Percentiles rank a stretch among this genome's conserved stretches.
These are phyloP conservation scores for Athelia sp. DNA, from an alignment of 1,284 basidiomycete species.

Conservation along the genomic window DNA sequence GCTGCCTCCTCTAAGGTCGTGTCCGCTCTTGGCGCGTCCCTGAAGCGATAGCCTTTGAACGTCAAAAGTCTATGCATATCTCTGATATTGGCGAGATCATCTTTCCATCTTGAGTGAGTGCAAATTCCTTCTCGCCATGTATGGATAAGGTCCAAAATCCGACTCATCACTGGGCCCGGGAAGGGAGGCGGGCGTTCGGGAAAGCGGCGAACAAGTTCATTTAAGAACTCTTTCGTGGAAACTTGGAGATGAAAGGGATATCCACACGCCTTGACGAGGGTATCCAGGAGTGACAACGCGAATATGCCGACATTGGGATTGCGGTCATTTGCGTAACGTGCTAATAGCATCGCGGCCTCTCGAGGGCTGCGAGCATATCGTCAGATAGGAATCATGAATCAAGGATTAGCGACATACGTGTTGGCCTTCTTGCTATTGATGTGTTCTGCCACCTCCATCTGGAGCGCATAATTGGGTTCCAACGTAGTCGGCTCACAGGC, in stretches of 20 bases:
- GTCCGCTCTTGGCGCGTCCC: slow-evolving; percentile 46
- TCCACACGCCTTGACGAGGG: slow-evolving; percentile 92
- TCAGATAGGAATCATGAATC: slow-evolving; percentile 1
- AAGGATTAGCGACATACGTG: slow-evolving; percentile 55
- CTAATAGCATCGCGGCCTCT: slow-evolving; percentile 83
- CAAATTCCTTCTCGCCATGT: slow-evolving; percentile 97
- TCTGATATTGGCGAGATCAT: slow-evolving; percentile 94
- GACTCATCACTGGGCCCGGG: slow-evolving; percentile 90
- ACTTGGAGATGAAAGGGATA: slow-evolving; percentile 98
- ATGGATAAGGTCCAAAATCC: slow-evolving; percentile 92
- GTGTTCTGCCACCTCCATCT: slow-evolving; percentile 91
- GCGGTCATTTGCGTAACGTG: slow-evolving; percentile 81
- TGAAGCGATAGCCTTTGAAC: slow-evolving; percentile 96
- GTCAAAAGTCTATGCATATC: slow-evolving; percentile 96
- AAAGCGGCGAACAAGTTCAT: slow-evolving; percentile 96
- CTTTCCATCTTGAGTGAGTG: slow-evolving; percentile 86
- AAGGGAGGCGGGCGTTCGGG: slow-evolving; percentile 96
- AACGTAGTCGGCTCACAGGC: slow-evolving; percentile 86
- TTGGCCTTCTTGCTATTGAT: slow-evolving; percentile 97
- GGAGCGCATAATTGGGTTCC: slow-evolving; percentile 89
- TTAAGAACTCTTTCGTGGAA: slow-evolving; percentile 98
- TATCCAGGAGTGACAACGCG: slow-evolving; percentile 82
- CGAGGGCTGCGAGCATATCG: slow-evolving; percentile 53
- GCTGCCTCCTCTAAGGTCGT: slow-evolving; percentile 30
- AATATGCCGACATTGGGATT: slow-evolving; percentile 88